Base-by-base conservation (phyloP, 2,329 filamentous ascomycete genomes). In the Daldinia sp. region DNA sequence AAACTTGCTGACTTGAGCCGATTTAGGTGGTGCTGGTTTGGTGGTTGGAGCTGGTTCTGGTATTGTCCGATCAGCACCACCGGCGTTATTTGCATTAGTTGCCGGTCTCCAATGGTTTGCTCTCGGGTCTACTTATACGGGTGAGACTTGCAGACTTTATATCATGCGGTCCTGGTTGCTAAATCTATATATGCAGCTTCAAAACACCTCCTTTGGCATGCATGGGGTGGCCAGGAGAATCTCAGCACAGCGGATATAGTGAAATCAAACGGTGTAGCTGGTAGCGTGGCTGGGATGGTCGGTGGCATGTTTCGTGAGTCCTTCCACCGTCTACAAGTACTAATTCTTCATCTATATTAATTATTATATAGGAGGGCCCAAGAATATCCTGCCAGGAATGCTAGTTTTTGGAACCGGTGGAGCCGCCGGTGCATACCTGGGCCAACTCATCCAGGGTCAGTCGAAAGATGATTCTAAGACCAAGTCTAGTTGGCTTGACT, bases 41-140 rank as follows among this genome's bases (percentile, higher is more conserved):
- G 77, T 92, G 33, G 83, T 88, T 59, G 92, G 91, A 39, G 90
- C 91, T 58, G 87, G 90, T 56, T 86, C 87, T 39, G 94, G 93
- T 30, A 90, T 97, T 53, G 79, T 94, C 54, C 87, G 89, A 65
- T 90, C 91, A 18, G 85, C 83, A 23, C 88, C 87, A 13, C 90
- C 92, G 3, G 85, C 89, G 2, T 80, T 95, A 6, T 95, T 93
- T 80, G 90, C 93, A 0, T 73, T 91, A 12, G 86, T 90, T 41
- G 90, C 91, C 23, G 92, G 93, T 18, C 83, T 93, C 44, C 93
- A 97, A 81, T 97, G 93, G 88, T 93, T 93, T 79, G 86, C 88
- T 46, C 85, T 97, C 42, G 93, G 93, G 39, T 88, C 87, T 53
- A 92, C 88, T 15, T 98, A 90, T 78, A 95, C 90, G 85, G 90